Conservation (phyloP, 805 yeast genomes). For the Martiniozyma abietophila region DNA sequence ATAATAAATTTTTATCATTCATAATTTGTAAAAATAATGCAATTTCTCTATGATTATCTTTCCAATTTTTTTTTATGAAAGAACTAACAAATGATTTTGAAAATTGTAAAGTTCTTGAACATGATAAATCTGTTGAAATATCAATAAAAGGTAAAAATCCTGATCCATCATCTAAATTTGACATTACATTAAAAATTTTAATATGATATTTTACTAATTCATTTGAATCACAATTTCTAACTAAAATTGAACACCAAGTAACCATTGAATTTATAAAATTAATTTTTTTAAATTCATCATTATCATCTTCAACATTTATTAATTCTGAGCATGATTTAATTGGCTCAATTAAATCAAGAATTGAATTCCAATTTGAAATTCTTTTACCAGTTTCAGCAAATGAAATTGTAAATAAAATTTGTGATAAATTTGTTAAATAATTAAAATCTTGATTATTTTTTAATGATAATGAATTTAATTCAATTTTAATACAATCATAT, state of each 20-base stretch:
- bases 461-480: constrained; percentile 5
- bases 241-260: constrained; percentile 38
- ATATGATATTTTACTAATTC: constrained; percentile 39
- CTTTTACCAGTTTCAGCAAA: constrained; percentile 69
- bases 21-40: constrained; percentile 35
- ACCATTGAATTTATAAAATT: constrained; percentile 26
- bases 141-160: constrained; percentile 40
- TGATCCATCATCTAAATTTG: constrained; percentile 26
- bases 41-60: constrained; percentile 26
- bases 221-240: constrained; percentile 42
- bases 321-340: constrained; percentile 9
- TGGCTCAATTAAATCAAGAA: constrained; percentile 13
- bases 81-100: constrained; percentile 39
- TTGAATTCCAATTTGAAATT: constrained; percentile 41
- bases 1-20: constrained; percentile 19
- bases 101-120: constrained; percentile 37
- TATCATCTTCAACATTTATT: constrained; percentile 7
- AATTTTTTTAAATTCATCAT: constrained; percentile 6
- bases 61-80: constrained; percentile 37
- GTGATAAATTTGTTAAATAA: constrained; percentile 26
- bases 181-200: constrained; percentile 32
- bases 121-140: constrained; percentile 32
- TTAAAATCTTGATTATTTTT: constrained; percentile 9
- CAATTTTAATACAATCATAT: constrained; percentile 13
- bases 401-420: constrained; percentile 37